A percentile compares a stretch with the other conserved stretches of the same genome.
phyloP scores from a whole-genome alignment of 371 early-diverging fungal species.

The Rhizopus delemar region DNA sequence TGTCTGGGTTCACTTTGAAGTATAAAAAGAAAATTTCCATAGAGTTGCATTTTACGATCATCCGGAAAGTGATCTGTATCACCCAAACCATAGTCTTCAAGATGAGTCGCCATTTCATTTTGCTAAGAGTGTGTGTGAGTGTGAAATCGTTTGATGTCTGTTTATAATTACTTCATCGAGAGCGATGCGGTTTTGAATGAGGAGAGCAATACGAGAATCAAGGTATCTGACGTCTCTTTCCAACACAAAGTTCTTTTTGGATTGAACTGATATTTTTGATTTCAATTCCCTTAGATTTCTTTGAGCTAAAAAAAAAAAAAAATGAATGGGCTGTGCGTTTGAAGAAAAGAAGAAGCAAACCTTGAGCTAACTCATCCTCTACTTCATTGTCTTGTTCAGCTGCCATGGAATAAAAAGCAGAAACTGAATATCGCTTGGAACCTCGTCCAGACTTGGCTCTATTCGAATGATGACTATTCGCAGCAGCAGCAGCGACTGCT shows the following conservation, averaged over 20 bases:
- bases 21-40: slow-evolving; percentile 92
- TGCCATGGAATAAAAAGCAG: slow-evolving; percentile 92
- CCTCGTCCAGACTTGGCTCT: slow-evolving; percentile 29
- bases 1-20: slow-evolving; percentile 92
- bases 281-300: slow-evolving; percentile 85
- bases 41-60: slow-evolving; percentile 82
- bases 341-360: slow-evolving; percentile 14
- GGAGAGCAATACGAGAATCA: slow-evolving; percentile 89
- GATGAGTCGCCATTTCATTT: slow-evolving; percentile 73
- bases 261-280: slow-evolving; percentile 86
- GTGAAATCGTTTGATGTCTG: too few species aligned
- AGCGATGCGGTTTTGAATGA: slow-evolving; percentile 94
- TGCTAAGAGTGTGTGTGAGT: slow-evolving; percentile 45
- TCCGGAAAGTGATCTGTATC: slow-evolving; percentile 75
- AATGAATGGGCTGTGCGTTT: neutral
- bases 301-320: slow-evolving; percentile 44
- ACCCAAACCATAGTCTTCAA: slow-evolving; percentile 74
- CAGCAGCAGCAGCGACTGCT: slow-evolving; percentile 56
- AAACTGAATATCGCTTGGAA: slow-evolving; percentile 81
- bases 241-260: slow-evolving; percentile 92
- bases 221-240: slow-evolving; percentile 94
- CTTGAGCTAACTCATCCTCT: slow-evolving; percentile 87
- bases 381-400: slow-evolving; percentile 95
- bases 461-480: slow-evolving; percentile 37
- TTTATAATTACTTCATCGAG: slow-evolving; percentile 66